Percentiles rank a stretch among this genome's conserved stretches.
phyloP scores from a whole-genome alignment of 108 stramenopile species.

The Nitzschia sp. region DNA sequence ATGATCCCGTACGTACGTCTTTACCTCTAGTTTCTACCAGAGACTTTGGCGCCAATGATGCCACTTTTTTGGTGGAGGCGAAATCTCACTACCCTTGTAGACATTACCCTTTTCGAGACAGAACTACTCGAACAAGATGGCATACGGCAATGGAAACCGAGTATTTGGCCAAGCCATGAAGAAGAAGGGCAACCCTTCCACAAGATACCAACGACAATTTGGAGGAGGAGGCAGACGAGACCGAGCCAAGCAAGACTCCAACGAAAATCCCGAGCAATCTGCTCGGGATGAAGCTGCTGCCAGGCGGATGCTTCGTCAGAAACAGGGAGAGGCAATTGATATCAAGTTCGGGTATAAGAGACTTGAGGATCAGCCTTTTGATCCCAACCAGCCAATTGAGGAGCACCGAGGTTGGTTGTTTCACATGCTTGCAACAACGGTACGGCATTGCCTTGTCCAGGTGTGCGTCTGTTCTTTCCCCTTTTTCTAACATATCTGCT shows the following conservation, averaged over 20 bases:
- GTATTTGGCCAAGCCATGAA: constrained; percentile 49
- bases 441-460: constrained; percentile 30
- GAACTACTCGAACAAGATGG: constrained; percentile 11
- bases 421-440: constrained; percentile 88
- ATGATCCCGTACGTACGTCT: too few species aligned
- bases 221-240: constrained; percentile 22
- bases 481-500: constrained; percentile 1
- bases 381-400: constrained; percentile 6
- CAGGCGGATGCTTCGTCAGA: constrained; percentile 38
- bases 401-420: constrained; percentile 85
- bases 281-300: constrained; percentile 36
- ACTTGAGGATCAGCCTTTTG: constrained; percentile 35
- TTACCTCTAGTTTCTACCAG: too few species aligned
- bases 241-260: constrained; percentile 7
- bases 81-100: too few species aligned
- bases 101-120: too few species aligned
- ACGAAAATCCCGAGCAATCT: constrained; percentile 14
- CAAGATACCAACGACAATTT: constrained; percentile 68
- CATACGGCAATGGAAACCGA: constrained; percentile 19
- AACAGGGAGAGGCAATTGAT: constrained; percentile 57
- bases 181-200: constrained; percentile 14
- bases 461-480: neutral
- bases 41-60: too few species aligned
- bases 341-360: constrained; percentile 61
- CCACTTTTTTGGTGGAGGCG: too few species aligned